Conservation (phyloP, 1,284 basidiomycete species). For the Leccinum variabile region DNA sequence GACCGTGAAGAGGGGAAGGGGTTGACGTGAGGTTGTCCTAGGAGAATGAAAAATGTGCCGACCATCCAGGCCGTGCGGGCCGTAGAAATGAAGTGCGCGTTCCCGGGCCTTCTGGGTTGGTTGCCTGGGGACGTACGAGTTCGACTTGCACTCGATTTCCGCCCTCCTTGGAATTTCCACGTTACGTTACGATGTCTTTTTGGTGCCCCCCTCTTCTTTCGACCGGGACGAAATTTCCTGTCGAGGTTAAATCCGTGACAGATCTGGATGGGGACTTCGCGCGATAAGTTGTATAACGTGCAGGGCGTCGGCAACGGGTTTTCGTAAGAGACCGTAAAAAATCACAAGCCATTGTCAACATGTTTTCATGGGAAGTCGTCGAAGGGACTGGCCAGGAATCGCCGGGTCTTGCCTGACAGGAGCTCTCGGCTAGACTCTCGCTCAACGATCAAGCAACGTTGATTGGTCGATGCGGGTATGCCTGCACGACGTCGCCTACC, state of each 20-base stretch:
- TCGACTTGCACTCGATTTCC: not conserved
- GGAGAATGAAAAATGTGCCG: constrained; percentile 25
- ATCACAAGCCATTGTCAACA: constrained; percentile 1
- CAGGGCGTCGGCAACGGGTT: constrained; percentile 15
- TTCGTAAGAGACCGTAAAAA: constrained; percentile 27
- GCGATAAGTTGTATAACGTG: constrained; percentile 22
- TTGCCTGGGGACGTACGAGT: constrained; percentile 11
- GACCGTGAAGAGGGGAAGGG: not conserved
- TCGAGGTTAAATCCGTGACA: constrained; percentile 12
- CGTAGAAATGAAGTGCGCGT: constrained; percentile 24
- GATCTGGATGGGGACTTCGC: constrained; percentile 12
- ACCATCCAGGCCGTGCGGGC: constrained; percentile 5
- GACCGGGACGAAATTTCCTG: constrained; percentile 15
- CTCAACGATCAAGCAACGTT: not conserved
- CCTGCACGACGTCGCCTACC: not conserved
- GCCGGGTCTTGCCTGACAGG: not conserved
- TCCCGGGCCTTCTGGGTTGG: constrained; percentile 17
- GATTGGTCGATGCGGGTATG: not conserved
- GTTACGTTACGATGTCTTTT: constrained; percentile 26
- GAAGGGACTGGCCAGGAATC: not conserved
- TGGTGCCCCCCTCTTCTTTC: not conserved
- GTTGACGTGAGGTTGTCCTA: constrained; percentile 27
- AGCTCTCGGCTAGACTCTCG: not conserved
- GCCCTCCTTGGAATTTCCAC: not conserved
- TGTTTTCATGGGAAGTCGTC: not conserved